Evolutionary conservation across 2,329 filamentous ascomycete genomes (phyloP), one percentile per base, ranked within the genome.

Genomic region (Ophiostoma triangulosporum): DNA sequence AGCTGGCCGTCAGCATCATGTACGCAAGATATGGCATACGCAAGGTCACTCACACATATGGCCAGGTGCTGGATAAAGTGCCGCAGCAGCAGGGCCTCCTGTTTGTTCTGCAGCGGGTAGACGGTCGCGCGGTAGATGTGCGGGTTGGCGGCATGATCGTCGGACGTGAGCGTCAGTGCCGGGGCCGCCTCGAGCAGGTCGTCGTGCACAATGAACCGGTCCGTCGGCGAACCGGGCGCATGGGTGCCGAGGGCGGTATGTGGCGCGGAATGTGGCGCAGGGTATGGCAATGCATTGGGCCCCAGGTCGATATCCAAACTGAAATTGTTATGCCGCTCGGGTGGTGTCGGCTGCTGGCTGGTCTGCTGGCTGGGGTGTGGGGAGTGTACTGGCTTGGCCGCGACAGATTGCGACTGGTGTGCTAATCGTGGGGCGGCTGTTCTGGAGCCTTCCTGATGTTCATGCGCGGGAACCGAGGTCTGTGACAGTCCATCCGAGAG

Each of bases 51-150:
- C 54, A 67, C 65, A 64, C 66, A 69, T n/a, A 60, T 60, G 1
- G 66, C 65, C n/a, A 68, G 56, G 6, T 64, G 62, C 40, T 66
- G 60, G 3, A 66, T 58, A 49, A 62, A 68, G 27, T 68, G 65
- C 3, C 64, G 62, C 29, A 66, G 62, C 4, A 68, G 60, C 22
- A 56, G 49, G 0, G 64, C 66, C 50, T 67, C 62, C 15, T 58
- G 57, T 14, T 53, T 54, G 27, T 61, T 56, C 3, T 59, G 45
- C 1, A 68, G 57, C 1, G 66, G 66, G 58, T 60, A 66, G 27
- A 59, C 55, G 2, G 63, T 57, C 3, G 57, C 56, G 3, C 59
- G 53, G 40, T 65, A 65, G 17, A 64, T 58, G 22, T 50, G 57
- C 15, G 56, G 43, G 14, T 27, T 32, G 14, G 50, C 55, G 20